These are phyloP conservation scores for Colletotrichum sp. DNA, from an alignment of 2,329 filamentous ascomycete species.

Conservation along the genomic window DNA sequence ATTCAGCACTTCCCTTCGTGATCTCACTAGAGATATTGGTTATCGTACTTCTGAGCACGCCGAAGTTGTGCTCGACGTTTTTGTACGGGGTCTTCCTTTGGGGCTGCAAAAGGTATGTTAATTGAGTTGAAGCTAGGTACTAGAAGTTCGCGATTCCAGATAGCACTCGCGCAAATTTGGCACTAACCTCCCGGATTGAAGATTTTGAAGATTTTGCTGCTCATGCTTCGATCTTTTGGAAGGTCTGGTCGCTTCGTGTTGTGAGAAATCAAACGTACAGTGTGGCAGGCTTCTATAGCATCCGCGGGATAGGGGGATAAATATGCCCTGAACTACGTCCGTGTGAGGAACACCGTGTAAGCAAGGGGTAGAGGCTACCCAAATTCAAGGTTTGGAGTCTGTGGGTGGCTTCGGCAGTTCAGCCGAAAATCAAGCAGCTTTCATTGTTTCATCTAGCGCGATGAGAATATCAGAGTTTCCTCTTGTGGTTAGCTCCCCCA, in stretches of 20 bases:
- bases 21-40: background rate
- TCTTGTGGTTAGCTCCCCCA: background rate
- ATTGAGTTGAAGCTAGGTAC: background rate
- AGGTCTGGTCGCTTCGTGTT: background rate
- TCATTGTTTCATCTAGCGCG: background rate
- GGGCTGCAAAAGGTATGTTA: constrained; percentile 2
- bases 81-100: constrained; percentile 27
- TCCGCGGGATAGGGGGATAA: background rate
- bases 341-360: background rate
- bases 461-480: constrained; percentile 8
- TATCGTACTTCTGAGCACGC: constrained; percentile 30
- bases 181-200: constrained; percentile 34
- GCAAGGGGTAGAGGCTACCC: background rate
- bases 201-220: constrained; percentile 32
- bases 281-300: background rate
- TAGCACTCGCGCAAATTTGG: background rate
- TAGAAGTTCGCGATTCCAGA: background rate
- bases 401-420: background rate
- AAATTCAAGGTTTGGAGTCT: background rate
- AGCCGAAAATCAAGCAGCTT: background rate
- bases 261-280: background rate
- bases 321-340: background rate
- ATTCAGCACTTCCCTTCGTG: background rate
- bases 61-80: constrained; percentile 31
- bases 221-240: background rate